Percentiles rank a stretch among this genome's conserved stretches.
phyloP scores from a whole-genome alignment of 768 basidiomycete species.

The Russula sp. region DNA sequence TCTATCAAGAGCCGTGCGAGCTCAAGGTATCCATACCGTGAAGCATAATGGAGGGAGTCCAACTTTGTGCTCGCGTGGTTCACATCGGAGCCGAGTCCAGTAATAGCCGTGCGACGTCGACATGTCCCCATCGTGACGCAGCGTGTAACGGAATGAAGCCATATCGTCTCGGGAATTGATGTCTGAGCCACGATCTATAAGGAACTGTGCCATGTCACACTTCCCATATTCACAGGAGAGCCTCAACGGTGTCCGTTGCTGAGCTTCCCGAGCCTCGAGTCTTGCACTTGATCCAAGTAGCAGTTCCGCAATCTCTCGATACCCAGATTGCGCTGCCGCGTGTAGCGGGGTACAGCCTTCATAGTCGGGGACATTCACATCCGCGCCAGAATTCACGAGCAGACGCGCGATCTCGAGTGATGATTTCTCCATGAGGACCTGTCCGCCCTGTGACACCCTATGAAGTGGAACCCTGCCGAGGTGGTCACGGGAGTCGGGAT shows the following conservation, averaged over 20 bases:
- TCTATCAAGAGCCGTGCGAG: too few species aligned
- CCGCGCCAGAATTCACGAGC: neutral
- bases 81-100: neutral
- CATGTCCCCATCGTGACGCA: neutral
- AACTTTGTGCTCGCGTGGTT: too few species aligned
- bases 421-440: neutral
- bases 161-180: too few species aligned
- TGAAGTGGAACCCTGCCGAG: neutral
- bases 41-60: too few species aligned
- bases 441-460: neutral
- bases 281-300: neutral
- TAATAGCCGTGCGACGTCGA: neutral
- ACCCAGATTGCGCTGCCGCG: conserved; percentile 1
- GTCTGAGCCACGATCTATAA: too few species aligned
- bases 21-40: too few species aligned
- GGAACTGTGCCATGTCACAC: too few species aligned
- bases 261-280: neutral
- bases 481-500: neutral
- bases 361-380: neutral
- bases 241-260: neutral
- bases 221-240: too few species aligned
- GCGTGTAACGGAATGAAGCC: too few species aligned
- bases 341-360: conserved; percentile 12
- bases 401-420: neutral
- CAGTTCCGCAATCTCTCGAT: neutral